Conservation (phyloP, 108 stramenopile species). For the Asterionellopsis glacialis region DNA sequence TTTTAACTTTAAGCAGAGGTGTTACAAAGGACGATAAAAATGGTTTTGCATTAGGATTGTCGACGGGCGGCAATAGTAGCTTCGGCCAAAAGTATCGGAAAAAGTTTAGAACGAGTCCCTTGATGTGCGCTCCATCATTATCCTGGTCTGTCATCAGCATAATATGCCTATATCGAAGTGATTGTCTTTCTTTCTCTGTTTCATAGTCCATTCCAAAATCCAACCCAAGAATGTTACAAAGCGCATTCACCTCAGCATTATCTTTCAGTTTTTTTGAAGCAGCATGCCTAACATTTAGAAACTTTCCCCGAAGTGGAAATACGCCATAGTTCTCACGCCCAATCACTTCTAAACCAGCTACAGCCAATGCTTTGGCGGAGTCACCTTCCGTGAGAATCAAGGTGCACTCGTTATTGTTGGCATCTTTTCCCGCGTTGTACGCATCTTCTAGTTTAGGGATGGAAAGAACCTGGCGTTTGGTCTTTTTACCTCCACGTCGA, state of each 20-base stretch:
- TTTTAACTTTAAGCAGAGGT: conserved; percentile 81
- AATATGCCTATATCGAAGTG: conserved; percentile 85
- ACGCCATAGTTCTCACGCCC: conserved; percentile 94
- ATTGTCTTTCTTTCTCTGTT: conserved; percentile 47
- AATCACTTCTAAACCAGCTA: conserved; percentile 94
- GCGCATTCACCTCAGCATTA: conserved; percentile 91
- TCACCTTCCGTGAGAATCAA: conserved; percentile 99
- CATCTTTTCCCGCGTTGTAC: conserved; percentile 74
- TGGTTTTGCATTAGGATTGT: conserved; percentile 29
- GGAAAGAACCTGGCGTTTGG: conserved; percentile 81
- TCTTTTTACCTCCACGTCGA: conserved; percentile 90
- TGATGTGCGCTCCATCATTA: conserved; percentile 89
- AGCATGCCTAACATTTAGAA: conserved; percentile 95
- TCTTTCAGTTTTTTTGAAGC: conserved; percentile 76
- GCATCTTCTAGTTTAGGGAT: conserved; percentile 96
- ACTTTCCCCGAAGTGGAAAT: conserved; percentile 98
- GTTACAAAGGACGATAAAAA: conserved; percentile 89
- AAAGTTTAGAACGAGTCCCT: conserved; percentile 91
- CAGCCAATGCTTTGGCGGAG: conserved; percentile 96
- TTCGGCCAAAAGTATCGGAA: conserved; percentile 91
- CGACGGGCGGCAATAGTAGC: conserved; percentile 58
- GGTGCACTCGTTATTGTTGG: conserved; percentile 59
- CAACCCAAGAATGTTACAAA: conserved; percentile 81
- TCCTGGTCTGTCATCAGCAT: conserved; percentile 97
- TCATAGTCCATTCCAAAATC: conserved; percentile 83